These are phyloP conservation scores for Panellus pusillus DNA, from an alignment of 768 basidiomycete species.

Conservation along the genomic window DNA sequence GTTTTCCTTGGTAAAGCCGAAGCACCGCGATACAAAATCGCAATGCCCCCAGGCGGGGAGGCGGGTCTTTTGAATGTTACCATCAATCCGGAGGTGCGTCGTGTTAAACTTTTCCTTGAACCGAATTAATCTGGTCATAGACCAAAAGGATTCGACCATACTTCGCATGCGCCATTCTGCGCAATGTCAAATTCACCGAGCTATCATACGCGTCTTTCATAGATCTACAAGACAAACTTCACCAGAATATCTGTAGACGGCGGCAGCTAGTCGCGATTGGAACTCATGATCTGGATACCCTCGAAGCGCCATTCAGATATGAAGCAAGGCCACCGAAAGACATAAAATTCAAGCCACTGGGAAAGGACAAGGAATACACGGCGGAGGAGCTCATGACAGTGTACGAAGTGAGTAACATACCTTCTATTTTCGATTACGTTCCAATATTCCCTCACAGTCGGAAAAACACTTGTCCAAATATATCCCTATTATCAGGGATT, in stretches of 20 bases:
- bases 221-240: constrained; percentile 98
- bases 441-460: constrained; percentile 47
- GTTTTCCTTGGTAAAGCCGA: constrained; percentile 74
- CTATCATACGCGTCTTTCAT: constrained; percentile 95
- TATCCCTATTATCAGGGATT: constrained; percentile 90
- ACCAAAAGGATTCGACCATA: constrained; percentile 82
- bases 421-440: not conserved
- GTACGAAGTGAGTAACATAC: constrained; percentile 70
- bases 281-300: constrained; percentile 93
- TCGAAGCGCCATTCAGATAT: constrained; percentile 86
- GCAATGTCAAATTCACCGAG: constrained; percentile 86
- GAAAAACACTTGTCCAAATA: constrained; percentile 91
- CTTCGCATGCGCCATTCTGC: constrained; percentile 88
- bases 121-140: constrained; percentile 36
- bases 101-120: not conserved
- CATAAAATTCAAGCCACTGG: constrained; percentile 90
- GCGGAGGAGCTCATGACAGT: constrained; percentile 91
- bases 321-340: constrained; percentile 78
- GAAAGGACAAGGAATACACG: constrained; percentile 74
- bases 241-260: constrained; percentile 91
- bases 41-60: constrained; percentile 71
- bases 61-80: constrained; percentile 63
- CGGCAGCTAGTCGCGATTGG: constrained; percentile 94
- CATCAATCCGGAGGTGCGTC: constrained; percentile 69
- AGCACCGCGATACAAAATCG: constrained; percentile 71